These are phyloP conservation scores for Trypanosoma platydactyli DNA, from an alignment of 208 protist genomes.

Conservation along the genomic window DNA sequence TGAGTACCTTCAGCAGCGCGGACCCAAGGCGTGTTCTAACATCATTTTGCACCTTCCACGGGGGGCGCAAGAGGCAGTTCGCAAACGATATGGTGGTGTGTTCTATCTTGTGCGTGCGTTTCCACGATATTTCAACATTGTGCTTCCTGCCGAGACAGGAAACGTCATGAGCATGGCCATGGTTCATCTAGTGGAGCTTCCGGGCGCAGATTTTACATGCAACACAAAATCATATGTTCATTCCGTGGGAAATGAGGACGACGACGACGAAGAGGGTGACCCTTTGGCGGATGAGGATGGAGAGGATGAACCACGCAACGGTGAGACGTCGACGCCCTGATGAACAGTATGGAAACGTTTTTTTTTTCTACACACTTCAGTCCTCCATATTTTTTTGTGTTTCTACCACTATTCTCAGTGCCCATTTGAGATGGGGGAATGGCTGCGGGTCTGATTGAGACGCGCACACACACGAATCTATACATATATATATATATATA, in stretches of 20 bases:
- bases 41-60: slow-evolving; percentile 70
- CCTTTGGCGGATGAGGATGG: background rate
- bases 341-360: background rate
- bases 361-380: background rate
- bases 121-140: slow-evolving; percentile 83
- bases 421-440: too few species aligned
- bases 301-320: slow-evolving; percentile 10
- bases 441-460: too few species aligned
- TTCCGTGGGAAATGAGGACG: slow-evolving; percentile 11
- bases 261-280: slow-evolving; percentile 9
- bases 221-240: background rate
- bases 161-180: slow-evolving; percentile 71
- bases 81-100: slow-evolving; percentile 70
- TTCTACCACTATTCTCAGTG: background rate
- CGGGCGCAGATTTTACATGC: slow-evolving; percentile 31
- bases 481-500: too few species aligned
- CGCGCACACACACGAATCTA: too few species aligned
- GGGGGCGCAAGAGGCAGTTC: slow-evolving; percentile 74
- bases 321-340: background rate
- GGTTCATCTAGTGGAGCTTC: slow-evolving; percentile 77
- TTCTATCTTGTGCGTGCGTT: slow-evolving; percentile 77
- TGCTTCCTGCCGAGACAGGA: slow-evolving; percentile 56
- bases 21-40: slow-evolving; percentile 34
- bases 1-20: slow-evolving; percentile 62
- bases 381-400: slow-evolving; percentile 18